Evolutionary conservation across 164 flowering plant genomes (phyloP).

Genomic region (Nelumbo lutea): DNA sequence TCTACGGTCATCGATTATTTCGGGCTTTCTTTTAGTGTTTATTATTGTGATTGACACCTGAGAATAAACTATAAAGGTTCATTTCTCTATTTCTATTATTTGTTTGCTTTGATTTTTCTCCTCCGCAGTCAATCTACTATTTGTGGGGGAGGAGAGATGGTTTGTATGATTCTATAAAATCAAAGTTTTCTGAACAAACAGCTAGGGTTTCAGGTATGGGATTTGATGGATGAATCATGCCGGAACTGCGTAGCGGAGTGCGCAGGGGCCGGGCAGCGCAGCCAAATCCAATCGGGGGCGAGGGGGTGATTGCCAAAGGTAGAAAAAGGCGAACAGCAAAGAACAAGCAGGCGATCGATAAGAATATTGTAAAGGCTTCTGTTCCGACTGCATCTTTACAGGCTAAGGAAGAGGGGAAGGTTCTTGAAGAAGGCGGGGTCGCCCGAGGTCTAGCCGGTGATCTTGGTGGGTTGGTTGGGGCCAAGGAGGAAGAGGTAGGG

Average conservation of each 20-base stretch:
- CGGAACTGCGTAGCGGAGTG: conserved; percentile 54
- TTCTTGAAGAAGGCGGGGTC: conserved; percentile 16
- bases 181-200: background rate
- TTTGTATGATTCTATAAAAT: background rate
- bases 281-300: conserved; percentile 12
- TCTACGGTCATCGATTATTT: background rate
- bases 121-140: background rate
- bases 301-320: conserved; percentile 5
- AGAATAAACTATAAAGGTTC: background rate
- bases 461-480: conserved; percentile 4
- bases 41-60: background rate
- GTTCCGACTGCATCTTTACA: conserved; percentile 10
- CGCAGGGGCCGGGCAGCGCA: conserved; percentile 41
- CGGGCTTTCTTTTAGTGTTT: background rate
- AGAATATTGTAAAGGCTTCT: conserved; percentile 12
- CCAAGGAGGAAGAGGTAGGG: conserved; percentile 24
- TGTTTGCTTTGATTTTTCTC: background rate
- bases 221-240: conserved; percentile 58
- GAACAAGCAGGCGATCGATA: conserved; percentile 18
- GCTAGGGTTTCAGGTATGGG: conserved; percentile 14
- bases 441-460: conserved; percentile 6
- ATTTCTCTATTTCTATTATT: background rate
- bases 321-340: conserved; percentile 23
- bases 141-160: background rate
- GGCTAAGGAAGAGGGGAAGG: conserved; percentile 15